Evolutionary conservation across 2,329 filamentous ascomycete species (phyloP), one percentile per base, ranked within the genome.

Genomic region (Colletotrichum tabaci): DNA sequence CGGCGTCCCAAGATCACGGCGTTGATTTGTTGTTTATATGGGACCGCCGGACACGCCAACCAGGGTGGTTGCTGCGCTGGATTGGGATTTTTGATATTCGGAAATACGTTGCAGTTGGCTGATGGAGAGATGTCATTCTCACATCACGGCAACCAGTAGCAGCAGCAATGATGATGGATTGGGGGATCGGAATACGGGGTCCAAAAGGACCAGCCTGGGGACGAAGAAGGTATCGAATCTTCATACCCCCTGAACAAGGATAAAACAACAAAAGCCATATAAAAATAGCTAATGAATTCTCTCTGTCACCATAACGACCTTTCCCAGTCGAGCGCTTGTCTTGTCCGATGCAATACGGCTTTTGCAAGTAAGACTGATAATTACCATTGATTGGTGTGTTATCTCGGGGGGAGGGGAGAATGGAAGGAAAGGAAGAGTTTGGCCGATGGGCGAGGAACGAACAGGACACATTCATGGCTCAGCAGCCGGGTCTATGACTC

Each of bases 271-370:
- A 64, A 44, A 61, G 12, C 57, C 61, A 50, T 21, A 6, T 52
- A 53, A 67, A 67, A 67, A 67, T 71, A 71, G 49, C 49, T 71
- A 71, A 71, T 71, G 67, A 52, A 71, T 30, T 30, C 67, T n/a
- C 62, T 61, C 53, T 67, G 49, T 67, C 56, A 67, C 18, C 44
- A 61, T 26, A 38, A 44, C 15, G 49, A 18, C 15, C 44, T 21
- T 44, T 38, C 18, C 15, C n/a, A 49, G 40, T 15, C 13, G 12
- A 35, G n/a, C 18, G 4, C 26, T 3, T 50, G 47, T 35, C 46
- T 40, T 40, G 57, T n/a, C 57, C 10, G 40, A 18, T 21, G 15
- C 6, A n/a, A 26, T 3, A 13, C 44, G 12, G 18, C 47, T 6
- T 47, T 49, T 21, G 23, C 16, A 4, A n/a, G 16, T 7, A 18